Evolutionary conservation across 208 protist genomes (phyloP), one percentile per base, ranked within the genome.

Genomic region (Leishmania martiniquensis): DNA sequence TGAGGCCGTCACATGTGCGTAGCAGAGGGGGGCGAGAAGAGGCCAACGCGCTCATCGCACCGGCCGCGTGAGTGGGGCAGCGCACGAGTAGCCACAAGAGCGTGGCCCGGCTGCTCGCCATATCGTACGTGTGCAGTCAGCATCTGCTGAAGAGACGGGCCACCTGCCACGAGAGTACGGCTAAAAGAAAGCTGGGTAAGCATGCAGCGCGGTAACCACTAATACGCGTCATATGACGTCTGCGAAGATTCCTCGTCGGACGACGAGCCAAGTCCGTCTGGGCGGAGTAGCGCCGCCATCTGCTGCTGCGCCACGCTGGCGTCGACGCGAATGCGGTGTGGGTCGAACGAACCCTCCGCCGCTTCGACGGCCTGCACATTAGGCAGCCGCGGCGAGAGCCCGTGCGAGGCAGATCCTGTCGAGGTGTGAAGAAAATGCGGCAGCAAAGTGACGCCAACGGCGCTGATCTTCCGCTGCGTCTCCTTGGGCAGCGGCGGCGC

Each of bases 141-240:
- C 34, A 67, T 20, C 34, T 20, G 2, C 13, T n/a, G 34, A 22
- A 25, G 62, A 44, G 32, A 63, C 25, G 44, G 5, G 0, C 65
- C 65, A 12, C 34, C 49, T 3, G 22, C 12, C 39, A 29, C 49
- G 9, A 47, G 22, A 9, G 65, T 15, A 25, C 12, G 13, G 44
- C 10, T 0, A 10, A 67, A 42, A n/a, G 42, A 29, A 12, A 17
- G 42, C 25, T 51, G 65, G 25, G 32, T 22, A n/a, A 17, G 15
- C 13, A n/a, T 20, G 9, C 42, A 49, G 65, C 42, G 42, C 12
- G 17, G 20, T 25, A 25, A 20, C 13, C 20, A 7, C 62, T 72
- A 73, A 55, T 67, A 75, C 29, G 62, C 67, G 29, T 78, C 79
- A 57, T 79, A 83, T 12, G 79, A 74, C 13, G 73, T 76, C n/a